Evolutionary conservation across 768 basidiomycete species (phyloP).

Genomic region (Russula ochroleuca): DNA sequence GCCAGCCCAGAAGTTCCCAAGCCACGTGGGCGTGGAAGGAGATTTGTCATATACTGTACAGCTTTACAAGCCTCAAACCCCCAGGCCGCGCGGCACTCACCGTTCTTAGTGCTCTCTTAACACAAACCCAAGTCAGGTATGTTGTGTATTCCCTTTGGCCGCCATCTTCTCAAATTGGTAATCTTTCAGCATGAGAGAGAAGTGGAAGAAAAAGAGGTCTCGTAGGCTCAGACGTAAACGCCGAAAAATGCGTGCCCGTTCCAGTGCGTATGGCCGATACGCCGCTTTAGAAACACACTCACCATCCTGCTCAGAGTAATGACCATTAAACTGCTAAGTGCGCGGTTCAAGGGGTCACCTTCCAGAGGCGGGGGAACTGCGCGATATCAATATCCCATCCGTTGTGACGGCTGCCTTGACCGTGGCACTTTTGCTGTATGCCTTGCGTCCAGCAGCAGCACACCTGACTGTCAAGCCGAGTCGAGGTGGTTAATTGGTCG

Average conservation of each 20-base stretch:
- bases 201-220: conserved; percentile 96
- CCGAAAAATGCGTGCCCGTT: conserved; percentile 95
- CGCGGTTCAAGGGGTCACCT: conserved; percentile 16
- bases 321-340: conserved; percentile 18
- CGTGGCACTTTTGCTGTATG: conserved; percentile 17
- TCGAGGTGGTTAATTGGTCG: conserved; percentile 26
- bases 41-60: conserved; percentile 38
- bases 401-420: conserved; percentile 5
- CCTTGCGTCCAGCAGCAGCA: conserved; percentile 12
- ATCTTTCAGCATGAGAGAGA: conserved; percentile 78
- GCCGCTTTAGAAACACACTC: neutral
- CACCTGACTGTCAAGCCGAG: conserved; percentile 26
- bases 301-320: conserved; percentile 36
- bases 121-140: conserved; percentile 22
- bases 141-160: conserved; percentile 9
- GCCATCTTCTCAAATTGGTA: neutral
- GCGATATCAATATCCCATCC: conserved; percentile 1
- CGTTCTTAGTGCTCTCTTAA: conserved; percentile 22
- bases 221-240: conserved; percentile 90
- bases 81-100: neutral
- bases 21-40: conserved; percentile 24
- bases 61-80: conserved; percentile 34
- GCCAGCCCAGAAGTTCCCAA: neutral
- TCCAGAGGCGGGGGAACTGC: neutral
- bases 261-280: conserved; percentile 57